phyloP scores from a whole-genome alignment of 2,329 filamentous ascomycete species.

The Nemania diffusa region DNA sequence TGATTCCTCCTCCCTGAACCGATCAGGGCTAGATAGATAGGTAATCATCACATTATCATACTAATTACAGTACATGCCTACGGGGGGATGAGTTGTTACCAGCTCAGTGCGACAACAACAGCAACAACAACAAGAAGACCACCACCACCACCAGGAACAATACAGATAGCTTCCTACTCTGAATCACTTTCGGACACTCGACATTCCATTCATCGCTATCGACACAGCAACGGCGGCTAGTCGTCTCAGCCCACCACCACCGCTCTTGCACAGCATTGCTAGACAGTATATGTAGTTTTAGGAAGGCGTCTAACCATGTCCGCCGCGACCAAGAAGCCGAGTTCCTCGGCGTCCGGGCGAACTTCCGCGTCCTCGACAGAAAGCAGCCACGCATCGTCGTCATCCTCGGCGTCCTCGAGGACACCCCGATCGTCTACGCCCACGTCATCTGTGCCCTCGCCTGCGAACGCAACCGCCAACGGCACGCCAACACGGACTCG shows the following conservation, averaged over 20 bases:
- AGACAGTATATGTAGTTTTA: conserved; percentile 32
- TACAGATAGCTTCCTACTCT: neutral
- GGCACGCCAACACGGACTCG: conserved; percentile 65
- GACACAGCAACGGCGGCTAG: conserved; percentile 37
- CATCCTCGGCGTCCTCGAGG: conserved; percentile 57
- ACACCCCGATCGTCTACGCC: conserved; percentile 61
- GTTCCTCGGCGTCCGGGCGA: conserved; percentile 59
- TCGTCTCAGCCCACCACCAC: conserved; percentile 8
- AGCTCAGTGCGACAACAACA: conserved; percentile 21
- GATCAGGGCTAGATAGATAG: conserved; percentile 16
- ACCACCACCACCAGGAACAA: neutral
- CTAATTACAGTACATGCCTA: neutral
- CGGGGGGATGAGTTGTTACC: neutral
- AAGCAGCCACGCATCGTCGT: conserved; percentile 52
- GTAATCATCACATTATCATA: too few species aligned
- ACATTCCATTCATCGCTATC: conserved; percentile 36
- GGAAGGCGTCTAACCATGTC: conserved; percentile 56
- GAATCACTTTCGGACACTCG: neutral
- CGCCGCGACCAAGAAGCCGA: conserved; percentile 63
- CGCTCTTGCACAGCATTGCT: conserved; percentile 27
- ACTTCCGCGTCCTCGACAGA: conserved; percentile 55
- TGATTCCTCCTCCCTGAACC: conserved; percentile 12
- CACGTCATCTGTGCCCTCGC: conserved; percentile 52
- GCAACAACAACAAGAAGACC: conserved; percentile 12
- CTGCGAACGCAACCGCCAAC: conserved; percentile 51